Evolutionary conservation across 441 rosid species (phyloP).

Genomic region (Erodium trifolium): DNA sequence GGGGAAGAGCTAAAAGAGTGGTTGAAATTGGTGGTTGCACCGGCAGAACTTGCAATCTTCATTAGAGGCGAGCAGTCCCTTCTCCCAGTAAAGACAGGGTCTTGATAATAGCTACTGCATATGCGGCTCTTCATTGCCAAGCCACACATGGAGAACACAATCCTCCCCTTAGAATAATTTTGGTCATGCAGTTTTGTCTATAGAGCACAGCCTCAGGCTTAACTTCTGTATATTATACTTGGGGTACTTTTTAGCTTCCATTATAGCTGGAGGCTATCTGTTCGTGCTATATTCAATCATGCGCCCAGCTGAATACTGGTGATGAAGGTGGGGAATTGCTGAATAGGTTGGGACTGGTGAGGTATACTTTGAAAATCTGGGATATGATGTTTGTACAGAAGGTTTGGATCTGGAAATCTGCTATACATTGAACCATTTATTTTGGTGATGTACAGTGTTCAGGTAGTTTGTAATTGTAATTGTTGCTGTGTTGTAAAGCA

Average conservation of each 20-base stretch:
- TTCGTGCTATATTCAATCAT: too few species aligned
- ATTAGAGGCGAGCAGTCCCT: slow-evolving; percentile 44
- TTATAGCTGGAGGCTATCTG: too few species aligned
- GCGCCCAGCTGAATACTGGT: too few species aligned
- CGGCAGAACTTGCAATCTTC: slow-evolving; percentile 58
- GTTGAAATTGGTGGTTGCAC: slow-evolving; percentile 76
- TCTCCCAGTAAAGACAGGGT: slow-evolving; percentile 36
- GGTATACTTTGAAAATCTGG: not conserved
- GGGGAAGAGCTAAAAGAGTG: slow-evolving; percentile 83
- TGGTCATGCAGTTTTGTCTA: too few species aligned
- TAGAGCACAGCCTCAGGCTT: too few species aligned
- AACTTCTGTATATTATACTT: too few species aligned
- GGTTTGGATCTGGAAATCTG: not conserved
- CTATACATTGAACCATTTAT: not conserved
- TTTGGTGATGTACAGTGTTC: slow-evolving; percentile 12
- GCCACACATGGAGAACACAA: not conserved
- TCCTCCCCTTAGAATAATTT: not conserved
- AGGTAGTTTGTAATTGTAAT: slow-evolving; percentile 16
- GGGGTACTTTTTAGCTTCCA: too few species aligned
- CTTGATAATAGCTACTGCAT: slow-evolving; percentile 13
- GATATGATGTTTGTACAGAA: not conserved
- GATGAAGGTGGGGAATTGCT: too few species aligned
- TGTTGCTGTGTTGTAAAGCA: slow-evolving; percentile 19
- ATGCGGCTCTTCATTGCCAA: not conserved
- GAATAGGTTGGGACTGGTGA: not conserved